Base-by-base conservation (phyloP, 495 filamentous ascomycete genomes). In the Xylaria scruposa region DNA sequence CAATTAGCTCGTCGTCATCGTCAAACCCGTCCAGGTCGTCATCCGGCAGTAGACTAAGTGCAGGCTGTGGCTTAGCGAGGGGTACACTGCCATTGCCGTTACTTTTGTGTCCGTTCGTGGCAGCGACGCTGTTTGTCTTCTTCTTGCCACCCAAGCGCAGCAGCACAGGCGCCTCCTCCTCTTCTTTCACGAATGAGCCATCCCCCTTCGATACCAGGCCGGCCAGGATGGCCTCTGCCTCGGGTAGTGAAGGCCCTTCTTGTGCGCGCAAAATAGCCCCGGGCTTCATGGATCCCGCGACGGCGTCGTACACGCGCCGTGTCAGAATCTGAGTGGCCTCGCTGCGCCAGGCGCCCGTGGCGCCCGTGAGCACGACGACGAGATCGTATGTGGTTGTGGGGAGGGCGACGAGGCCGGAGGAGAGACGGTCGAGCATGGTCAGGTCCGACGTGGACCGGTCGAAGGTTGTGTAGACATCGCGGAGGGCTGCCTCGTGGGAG, bases 381-480 rank as follows among this genome's bases (percentile, higher is more conserved):
- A 92, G 82, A 76, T 97, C 92, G 85, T 98, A 98, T 65, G 92
- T 93, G 33, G 87, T 78, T 15, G 86, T 69, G 2, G 96, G 93
- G 5, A 99, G 90, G 4, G 89, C 81, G 63, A 96, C 93, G 51
- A 98, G 87, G 64, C 93, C 94, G 49, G 92, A 87, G 0, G 93
- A 90, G 21, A 99, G 88, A 40, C 96, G 94, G 83, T 99, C 96
- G 67, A 99, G 93, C 96, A 99, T 99, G 79, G 98, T 97, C 49
- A 99, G 86, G 78, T 99, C 96, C 61, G 94, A 94, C 44, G 85
- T 82, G 68, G 84, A 80, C 75, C 93, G 91, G 78, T 93, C 89
- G 81, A 93, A 88, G 47, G 89, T 84, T 21, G 83, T 60, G 65
- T 88, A 79, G 68, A 87, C 82, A 62, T 77, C 65, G 70, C 75